Evolutionary conservation across 305 asterid genomes (phyloP).

Genomic region (Fraxinus dipetala): DNA sequence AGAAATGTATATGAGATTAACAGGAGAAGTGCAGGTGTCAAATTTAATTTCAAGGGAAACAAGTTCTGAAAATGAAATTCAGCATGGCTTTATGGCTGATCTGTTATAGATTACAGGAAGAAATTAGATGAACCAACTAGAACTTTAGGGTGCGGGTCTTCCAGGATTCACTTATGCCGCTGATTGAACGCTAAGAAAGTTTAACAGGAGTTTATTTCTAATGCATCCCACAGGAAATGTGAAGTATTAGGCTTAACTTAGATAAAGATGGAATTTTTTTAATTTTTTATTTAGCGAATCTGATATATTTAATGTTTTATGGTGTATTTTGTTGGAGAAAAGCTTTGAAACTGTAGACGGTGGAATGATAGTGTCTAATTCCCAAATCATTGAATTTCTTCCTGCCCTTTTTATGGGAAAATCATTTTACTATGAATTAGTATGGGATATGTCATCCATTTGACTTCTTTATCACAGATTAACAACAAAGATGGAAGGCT

Average conservation of each 20-base stretch:
- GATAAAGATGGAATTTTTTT: not conserved
- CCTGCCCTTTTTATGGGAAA: not conserved
- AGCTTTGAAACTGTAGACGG: not conserved
- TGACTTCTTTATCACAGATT: not conserved
- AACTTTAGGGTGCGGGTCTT: not conserved
- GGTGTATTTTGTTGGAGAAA: not conserved
- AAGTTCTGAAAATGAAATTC: not conserved
- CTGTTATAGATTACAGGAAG: not conserved
- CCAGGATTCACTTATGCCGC: not conserved
- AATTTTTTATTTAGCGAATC: not conserved
- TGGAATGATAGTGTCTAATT: not conserved
- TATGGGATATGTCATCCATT: not conserved
- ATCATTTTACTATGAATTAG: not conserved
- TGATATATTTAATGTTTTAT: not conserved
- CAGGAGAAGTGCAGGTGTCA: not conserved
- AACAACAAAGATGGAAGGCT: not conserved
- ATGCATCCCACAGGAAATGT: not conserved
- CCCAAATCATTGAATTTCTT: not conserved
- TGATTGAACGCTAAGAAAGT: not conserved
- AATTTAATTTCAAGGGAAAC: not conserved
- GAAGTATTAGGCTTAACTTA: not conserved
- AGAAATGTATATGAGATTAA: not conserved
- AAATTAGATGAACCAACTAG: not conserved
- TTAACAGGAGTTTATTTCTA: not conserved
- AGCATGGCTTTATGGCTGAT: not conserved